Evolutionary conservation across 257 asterid species (phyloP).

Genomic region (Jaltomata sinuosa): DNA sequence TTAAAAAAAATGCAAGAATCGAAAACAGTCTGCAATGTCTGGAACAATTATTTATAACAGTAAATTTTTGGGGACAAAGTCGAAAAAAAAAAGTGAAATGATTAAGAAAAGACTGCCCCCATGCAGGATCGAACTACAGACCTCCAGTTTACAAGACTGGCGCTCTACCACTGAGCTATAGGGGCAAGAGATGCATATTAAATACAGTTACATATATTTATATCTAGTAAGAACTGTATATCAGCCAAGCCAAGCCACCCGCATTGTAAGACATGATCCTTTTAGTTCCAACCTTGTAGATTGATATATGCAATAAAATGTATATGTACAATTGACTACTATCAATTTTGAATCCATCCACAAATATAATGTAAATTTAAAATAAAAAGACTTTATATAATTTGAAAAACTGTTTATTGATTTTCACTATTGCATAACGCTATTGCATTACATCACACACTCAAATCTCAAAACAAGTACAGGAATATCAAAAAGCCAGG

Average conservation of each 20-base stretch:
- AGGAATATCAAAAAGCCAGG: not conserved
- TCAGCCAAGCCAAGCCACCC: no score
- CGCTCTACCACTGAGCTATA: not conserved
- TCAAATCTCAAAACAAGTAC: not conserved
- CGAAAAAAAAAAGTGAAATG: not conserved
- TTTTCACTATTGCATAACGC: not conserved
- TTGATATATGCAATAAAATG: not conserved
- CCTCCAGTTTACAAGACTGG: not conserved
- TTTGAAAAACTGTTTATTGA: not conserved
- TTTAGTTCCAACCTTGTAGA: not conserved
- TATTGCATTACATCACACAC: not conserved
- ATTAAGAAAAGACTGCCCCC: not conserved
- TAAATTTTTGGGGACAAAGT: not conserved
- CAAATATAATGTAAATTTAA: not conserved
- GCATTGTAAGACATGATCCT: no score
- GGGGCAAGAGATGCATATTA: rapidly evolving
- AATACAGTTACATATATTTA: not conserved
- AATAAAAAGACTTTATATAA: not conserved
- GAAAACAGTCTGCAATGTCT: no score
- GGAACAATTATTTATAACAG: no score
- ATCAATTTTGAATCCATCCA: not conserved
- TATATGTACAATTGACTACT: not conserved
- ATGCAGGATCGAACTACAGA: not conserved
- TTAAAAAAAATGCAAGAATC: no score
- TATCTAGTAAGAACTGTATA: no score